Evolutionary conservation across 345 rosid species (phyloP), one percentile per base, ranked within the genome.

Genomic region (Bruguiera parviflora): DNA sequence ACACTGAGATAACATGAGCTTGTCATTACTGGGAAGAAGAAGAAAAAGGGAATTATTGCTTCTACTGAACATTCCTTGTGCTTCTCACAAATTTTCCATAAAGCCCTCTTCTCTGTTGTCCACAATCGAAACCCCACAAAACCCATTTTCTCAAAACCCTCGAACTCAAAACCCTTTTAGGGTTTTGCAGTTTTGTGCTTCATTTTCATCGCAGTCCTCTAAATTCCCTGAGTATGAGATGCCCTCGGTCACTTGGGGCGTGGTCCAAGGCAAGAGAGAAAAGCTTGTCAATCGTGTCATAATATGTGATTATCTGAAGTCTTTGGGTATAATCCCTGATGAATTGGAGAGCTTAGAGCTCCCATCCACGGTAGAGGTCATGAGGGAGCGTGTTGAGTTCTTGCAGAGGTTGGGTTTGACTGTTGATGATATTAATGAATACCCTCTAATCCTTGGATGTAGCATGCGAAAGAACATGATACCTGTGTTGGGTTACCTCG

Each of bases 191-290:
- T 53, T 53, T n/a, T 20, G 24, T 60, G 68, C 79, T 39, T 77
- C 70, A 37, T 84, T 84, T 73, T 88, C 94, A 67, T 85, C 86
- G 39, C 84, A 80, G 55, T 76, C 96, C 58, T 80, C 87, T 8
- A 91, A 91, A 78, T 91, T 82, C 75, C 89, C 92, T 2, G 97
- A 91, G 35, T 91, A 94, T 75, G 90, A 91, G 75, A 91, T 91
- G 97, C 98, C 98, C 33, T 83, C 97, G 3, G 98, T 94, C 71
- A 89, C 97, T 28, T 94, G 97, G 97, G 96, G 93, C 35, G 92
- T 89, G 11, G 81, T 94, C 27, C 97, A 89, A 77, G 96, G 98
- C 20, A 92, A 80, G 66, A 94, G 86, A 65, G 95, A 91, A 32
- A 89, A 86, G 77, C 89, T 94, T 13, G 92, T 94, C 31, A 88